phyloP scores from a whole-genome alignment of 2,329 filamentous ascomycete species.

The Microsporum canis region DNA sequence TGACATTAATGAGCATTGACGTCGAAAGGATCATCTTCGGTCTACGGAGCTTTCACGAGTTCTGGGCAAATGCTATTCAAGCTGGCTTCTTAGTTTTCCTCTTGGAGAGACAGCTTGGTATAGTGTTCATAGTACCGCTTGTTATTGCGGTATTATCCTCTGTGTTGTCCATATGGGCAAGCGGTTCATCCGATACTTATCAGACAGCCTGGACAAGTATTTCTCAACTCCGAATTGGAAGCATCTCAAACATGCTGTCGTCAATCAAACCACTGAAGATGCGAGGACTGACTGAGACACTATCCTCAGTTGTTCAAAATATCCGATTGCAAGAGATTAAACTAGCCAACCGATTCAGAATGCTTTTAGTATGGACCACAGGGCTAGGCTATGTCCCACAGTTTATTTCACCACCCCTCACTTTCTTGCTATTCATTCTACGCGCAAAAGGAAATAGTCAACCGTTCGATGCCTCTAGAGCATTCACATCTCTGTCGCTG shows the following conservation, averaged over 20 bases:
- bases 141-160: not conserved
- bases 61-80: slow-evolving; percentile 16
- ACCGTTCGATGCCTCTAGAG: slow-evolving; percentile 30
- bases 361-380: slow-evolving; percentile 31
- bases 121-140: not conserved
- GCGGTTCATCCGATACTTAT: not conserved
- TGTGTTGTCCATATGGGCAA: not conserved
- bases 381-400: slow-evolving; percentile 31
- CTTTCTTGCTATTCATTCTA: slow-evolving; percentile 36
- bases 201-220: not conserved
- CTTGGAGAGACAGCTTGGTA: not conserved
- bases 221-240: not conserved
- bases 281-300: not conserved
- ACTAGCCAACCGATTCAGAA: slow-evolving; percentile 23
- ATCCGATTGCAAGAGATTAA: not conserved
- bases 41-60: slow-evolving; percentile 16
- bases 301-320: not conserved
- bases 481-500: slow-evolving; percentile 39
- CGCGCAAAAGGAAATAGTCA: slow-evolving; percentile 28
- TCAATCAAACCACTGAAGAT: slow-evolving; percentile 19
- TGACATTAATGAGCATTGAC: slow-evolving; percentile 21
- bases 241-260: not conserved
- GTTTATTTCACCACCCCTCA: slow-evolving; percentile 36
- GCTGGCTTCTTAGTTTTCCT: not conserved
- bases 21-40: slow-evolving; percentile 16